Conservation (phyloP, 2,329 filamentous ascomycete genomes). For the Xylaria multiplex region DNA sequence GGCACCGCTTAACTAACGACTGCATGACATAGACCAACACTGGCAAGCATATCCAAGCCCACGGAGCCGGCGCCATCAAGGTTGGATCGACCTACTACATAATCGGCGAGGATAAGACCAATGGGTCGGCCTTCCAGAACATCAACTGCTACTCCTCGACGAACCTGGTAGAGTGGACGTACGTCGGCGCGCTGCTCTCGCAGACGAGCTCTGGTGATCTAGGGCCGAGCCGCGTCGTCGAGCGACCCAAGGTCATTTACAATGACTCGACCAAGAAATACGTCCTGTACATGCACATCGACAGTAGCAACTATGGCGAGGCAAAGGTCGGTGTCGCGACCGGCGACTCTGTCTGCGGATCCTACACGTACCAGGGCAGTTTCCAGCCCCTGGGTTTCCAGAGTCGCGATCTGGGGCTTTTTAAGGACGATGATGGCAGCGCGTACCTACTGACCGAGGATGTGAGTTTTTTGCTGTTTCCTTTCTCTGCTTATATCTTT, state of each 20-base stretch:
- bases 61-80: slow-evolving; percentile 71
- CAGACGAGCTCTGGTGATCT: slow-evolving; percentile 64
- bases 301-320: slow-evolving; percentile 67
- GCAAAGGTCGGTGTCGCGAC: slow-evolving; percentile 73
- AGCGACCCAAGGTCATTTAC: slow-evolving; percentile 75
- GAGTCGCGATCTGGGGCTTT: slow-evolving; percentile 68
- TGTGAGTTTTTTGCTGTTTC: slow-evolving; percentile 30
- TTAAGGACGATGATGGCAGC: slow-evolving; percentile 48
- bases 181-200: slow-evolving; percentile 67
- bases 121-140: slow-evolving; percentile 69
- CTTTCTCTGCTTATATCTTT: too few species aligned
- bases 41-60: slow-evolving; percentile 69
- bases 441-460: slow-evolving; percentile 44
- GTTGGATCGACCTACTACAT: slow-evolving; percentile 70
- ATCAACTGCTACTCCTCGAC: slow-evolving; percentile 74
- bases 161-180: slow-evolving; percentile 72
- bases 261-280: slow-evolving; percentile 70
- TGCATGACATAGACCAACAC: slow-evolving; percentile 32
- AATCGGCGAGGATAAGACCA: slow-evolving; percentile 75
- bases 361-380: slow-evolving; percentile 57
- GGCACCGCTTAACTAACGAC: not conserved
- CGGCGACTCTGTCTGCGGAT: slow-evolving; percentile 66
- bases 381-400: slow-evolving; percentile 60
- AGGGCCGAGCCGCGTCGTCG: slow-evolving; percentile 70
- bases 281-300: slow-evolving; percentile 75